Evolutionary conservation across 331 rosid genomes (phyloP).

Genomic region (Phaseolus coccineus): DNA sequence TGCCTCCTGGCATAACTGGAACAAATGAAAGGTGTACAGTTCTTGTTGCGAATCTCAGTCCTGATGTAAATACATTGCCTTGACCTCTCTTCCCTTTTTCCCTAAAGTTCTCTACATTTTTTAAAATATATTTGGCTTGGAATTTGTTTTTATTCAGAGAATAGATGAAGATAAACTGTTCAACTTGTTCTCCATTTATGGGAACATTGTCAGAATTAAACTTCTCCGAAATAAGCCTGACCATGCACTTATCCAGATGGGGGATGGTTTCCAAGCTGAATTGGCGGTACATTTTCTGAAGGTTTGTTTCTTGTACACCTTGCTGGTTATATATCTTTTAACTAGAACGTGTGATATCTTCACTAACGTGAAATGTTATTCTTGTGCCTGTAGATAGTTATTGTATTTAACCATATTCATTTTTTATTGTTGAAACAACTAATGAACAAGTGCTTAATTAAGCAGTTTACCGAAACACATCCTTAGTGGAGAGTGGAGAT

Average conservation of each 20-base stretch:
- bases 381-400: background rate
- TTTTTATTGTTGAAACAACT: background rate
- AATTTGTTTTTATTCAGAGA: constrained; percentile 65
- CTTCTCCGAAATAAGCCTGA: constrained; percentile 96
- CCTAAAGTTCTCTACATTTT: background rate
- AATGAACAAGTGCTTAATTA: background rate
- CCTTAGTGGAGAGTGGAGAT: background rate
- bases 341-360: constrained; percentile 7
- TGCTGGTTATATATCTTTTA: constrained; percentile 6
- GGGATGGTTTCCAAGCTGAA: constrained; percentile 99
- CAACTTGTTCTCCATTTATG: constrained; percentile 95
- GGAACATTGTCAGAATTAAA: constrained; percentile 94
- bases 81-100: constrained; percentile 5
- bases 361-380: constrained; percentile 4
- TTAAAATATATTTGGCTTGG: background rate
- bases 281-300: constrained; percentile 94
- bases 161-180: constrained; percentile 97
- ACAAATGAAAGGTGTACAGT: constrained; percentile 97
- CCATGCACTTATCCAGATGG: constrained; percentile 98
- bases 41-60: constrained; percentile 87
- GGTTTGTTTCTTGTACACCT: constrained; percentile 60
- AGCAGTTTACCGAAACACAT: too few species aligned
- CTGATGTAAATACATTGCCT: constrained; percentile 72
- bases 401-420: background rate
- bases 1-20: constrained; percentile 98